phyloP scores from a whole-genome alignment of 2,329 filamentous ascomycete genomes.

The Xylogone sp. region DNA sequence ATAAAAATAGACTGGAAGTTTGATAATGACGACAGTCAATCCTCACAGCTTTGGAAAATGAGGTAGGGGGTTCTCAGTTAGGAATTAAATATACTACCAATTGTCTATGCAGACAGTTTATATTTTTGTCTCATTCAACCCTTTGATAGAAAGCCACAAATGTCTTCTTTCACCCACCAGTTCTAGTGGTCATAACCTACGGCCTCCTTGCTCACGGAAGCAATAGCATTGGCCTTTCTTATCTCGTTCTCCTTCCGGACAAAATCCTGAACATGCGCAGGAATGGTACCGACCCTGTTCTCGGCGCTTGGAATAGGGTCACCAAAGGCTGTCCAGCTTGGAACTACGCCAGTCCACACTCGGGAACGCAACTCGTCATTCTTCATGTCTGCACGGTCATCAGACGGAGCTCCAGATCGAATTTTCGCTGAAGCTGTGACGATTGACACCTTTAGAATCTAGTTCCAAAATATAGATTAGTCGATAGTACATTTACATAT shows the following conservation, averaged over 20 bases:
- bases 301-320: slow-evolving; percentile 9
- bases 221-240: slow-evolving; percentile 35
- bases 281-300: slow-evolving; percentile 30
- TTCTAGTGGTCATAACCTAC: slow-evolving; percentile 27
- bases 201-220: slow-evolving; percentile 11
- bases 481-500: too few species aligned
- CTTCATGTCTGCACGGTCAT: slow-evolving; percentile 45
- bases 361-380: slow-evolving; percentile 36
- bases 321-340: slow-evolving; percentile 61
- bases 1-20: slow-evolving; percentile 59
- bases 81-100: background rate
- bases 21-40: slow-evolving; percentile 17
- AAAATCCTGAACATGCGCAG: slow-evolving; percentile 51
- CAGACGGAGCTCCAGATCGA: slow-evolving; percentile 58
- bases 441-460: slow-evolving; percentile 66
- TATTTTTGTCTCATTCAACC: background rate
- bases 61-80: slow-evolving; percentile 13
- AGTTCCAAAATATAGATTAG: background rate
- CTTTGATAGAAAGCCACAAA: background rate
- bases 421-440: slow-evolving; percentile 73
- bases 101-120: too few species aligned
- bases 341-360: slow-evolving; percentile 55
- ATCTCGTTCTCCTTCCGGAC: slow-evolving; percentile 42
- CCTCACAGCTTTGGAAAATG: slow-evolving; percentile 28
- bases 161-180: background rate